phyloP scores from a whole-genome alignment of 2,329 filamentous ascomycete genomes.

The Cucurbitaria berberidis region DNA sequence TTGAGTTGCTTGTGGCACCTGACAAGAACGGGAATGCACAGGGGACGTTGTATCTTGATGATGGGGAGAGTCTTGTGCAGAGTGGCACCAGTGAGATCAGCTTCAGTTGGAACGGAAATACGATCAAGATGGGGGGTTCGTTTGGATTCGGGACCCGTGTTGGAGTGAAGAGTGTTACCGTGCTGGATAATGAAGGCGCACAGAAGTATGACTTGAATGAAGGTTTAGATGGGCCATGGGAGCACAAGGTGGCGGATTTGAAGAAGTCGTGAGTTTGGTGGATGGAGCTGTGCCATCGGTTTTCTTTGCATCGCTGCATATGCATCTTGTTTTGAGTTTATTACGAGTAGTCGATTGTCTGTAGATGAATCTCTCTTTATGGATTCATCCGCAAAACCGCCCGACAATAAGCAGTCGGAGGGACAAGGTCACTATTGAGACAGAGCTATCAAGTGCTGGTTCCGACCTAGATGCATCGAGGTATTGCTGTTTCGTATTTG shows the following conservation, averaged over 20 bases:
- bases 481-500: not conserved
- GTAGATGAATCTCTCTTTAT: not conserved
- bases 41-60: constrained; percentile 77
- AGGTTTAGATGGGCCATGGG: constrained; percentile 28
- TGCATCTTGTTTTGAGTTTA: not conserved
- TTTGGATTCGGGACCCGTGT: constrained; percentile 58
- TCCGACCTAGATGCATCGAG: not conserved
- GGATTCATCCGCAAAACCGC: no score
- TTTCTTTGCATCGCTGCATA: not conserved
- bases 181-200: constrained; percentile 25
- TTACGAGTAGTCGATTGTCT: not conserved
- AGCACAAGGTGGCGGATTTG: constrained; percentile 20
- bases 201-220: constrained; percentile 33
- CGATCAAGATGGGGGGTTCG: constrained; percentile 58
- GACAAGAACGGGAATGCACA: constrained; percentile 65
- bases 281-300: not conserved
- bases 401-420: not conserved
- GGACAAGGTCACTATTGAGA: not conserved
- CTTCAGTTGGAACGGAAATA: constrained; percentile 64
- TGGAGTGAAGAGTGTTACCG: constrained; percentile 29
- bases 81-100: constrained; percentile 60
- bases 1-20: constrained; percentile 74
- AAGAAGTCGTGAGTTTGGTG: constrained; percentile 1
- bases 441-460: no score
- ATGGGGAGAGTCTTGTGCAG: constrained; percentile 72